phyloP scores from a whole-genome alignment of 2,329 filamentous ascomycete genomes.

The Hypoxylon sp. region DNA sequence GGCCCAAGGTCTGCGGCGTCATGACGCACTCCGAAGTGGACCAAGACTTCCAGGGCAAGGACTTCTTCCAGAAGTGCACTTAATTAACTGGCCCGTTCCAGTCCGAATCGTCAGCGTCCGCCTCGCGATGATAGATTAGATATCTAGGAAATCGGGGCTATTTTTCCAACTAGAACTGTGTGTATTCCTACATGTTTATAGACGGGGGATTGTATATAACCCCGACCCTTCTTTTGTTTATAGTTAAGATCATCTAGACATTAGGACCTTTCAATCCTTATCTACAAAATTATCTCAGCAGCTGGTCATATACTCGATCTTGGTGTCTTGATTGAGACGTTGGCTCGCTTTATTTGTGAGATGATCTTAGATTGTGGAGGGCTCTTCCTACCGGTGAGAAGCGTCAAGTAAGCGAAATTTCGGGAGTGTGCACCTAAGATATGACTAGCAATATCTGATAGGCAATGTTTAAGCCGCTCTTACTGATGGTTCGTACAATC shows the following conservation, averaged over 20 bases:
- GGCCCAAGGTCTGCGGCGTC: constrained; percentile 22
- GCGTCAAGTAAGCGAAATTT: not conserved
- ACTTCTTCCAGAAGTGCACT: constrained; percentile 27
- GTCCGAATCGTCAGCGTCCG: not conserved
- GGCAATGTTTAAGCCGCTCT: not conserved
- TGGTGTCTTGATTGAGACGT: not conserved
- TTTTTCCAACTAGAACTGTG: too few species aligned
- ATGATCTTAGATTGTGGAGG: not conserved
- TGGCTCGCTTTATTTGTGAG: too few species aligned
- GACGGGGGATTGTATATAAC: constrained; percentile 1
- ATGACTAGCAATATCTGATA: not conserved
- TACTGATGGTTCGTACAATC: not conserved
- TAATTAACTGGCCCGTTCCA: not conserved
- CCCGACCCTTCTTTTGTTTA: not conserved
- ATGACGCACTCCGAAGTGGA: constrained; percentile 23
- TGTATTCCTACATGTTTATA: not conserved
- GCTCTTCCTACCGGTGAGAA: not conserved
- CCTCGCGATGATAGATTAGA: not conserved
- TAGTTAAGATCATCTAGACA: too few species aligned
- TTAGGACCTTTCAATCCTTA: too few species aligned
- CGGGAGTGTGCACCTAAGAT: not conserved
- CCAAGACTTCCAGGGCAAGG: constrained; percentile 15
- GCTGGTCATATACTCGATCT: not conserved
- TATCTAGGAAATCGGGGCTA: not conserved
- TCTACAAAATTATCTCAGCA: not conserved